These are phyloP conservation scores for Phaeodactylum tricornutum DNA, from an alignment of 108 stramenopile genomes.

Conservation along the genomic window DNA sequence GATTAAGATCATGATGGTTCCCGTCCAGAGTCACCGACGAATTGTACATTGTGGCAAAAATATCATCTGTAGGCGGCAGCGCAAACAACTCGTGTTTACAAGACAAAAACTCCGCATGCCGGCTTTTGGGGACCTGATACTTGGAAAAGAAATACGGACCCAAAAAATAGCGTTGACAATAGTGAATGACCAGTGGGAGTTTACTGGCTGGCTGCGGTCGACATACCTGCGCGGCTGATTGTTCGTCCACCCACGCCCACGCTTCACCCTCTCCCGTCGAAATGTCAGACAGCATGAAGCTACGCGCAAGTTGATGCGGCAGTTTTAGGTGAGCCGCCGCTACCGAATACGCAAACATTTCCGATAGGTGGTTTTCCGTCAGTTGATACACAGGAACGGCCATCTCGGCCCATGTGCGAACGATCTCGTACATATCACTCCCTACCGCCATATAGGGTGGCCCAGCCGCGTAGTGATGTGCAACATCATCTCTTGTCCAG, in stretches of 20 bases:
- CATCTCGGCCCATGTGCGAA: conserved; percentile 49
- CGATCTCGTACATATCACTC: conserved; percentile 60
- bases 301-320: conserved; percentile 32
- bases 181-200: conserved; percentile 44
- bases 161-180: conserved; percentile 40
- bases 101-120: conserved; percentile 37
- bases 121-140: conserved; percentile 44
- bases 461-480: conserved; percentile 49
- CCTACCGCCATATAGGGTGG: conserved; percentile 73
- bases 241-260: background rate
- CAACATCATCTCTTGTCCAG: background rate
- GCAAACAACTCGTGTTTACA: conserved; percentile 57
- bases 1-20: background rate
- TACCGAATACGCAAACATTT: conserved; percentile 72
- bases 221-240: background rate
- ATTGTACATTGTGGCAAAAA: conserved; percentile 30
- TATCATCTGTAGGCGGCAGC: conserved; percentile 51
- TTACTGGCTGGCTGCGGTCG: background rate
- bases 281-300: conserved; percentile 42
- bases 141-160: conserved; percentile 45
- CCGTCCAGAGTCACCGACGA: conserved; percentile 25
- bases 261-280: background rate
- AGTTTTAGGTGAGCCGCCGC: conserved; percentile 56
- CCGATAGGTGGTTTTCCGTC: conserved; percentile 63
- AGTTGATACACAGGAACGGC: conserved; percentile 55